Evolutionary conservation across 345 rosid genomes (phyloP).

Genomic region (Stellera chamaejasme): DNA sequence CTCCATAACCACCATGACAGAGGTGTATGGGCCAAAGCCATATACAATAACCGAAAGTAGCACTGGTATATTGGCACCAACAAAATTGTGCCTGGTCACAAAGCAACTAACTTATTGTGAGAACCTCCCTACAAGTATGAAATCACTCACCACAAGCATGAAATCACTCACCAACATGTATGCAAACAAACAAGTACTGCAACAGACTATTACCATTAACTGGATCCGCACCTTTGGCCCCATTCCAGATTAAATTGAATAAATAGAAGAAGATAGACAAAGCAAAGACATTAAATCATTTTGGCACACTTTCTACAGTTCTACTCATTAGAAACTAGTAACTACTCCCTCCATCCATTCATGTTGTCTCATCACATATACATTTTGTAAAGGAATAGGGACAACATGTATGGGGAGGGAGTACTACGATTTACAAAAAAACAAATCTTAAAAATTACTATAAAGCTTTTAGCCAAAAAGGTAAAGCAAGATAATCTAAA

Average conservation of each 20-base stretch:
- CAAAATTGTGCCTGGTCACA: not conserved
- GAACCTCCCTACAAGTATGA: constrained; percentile 3
- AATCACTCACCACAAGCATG: constrained; percentile 9
- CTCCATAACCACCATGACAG: constrained; percentile 64
- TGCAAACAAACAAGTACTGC: not conserved
- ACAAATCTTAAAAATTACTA: too few relatives aligned
- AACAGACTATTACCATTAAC: not conserved
- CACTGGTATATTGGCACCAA: not conserved
- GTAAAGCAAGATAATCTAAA: not conserved
- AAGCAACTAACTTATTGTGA: constrained; percentile 1
- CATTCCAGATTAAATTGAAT: constrained; percentile 1
- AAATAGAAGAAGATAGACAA: not conserved
- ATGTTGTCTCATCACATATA: too few relatives aligned
- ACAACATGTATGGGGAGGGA: too few relatives aligned
- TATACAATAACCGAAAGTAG: constrained; percentile 13
- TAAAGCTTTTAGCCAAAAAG: too few relatives aligned
- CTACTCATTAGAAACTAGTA: too few relatives aligned
- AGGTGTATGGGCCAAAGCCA: constrained; percentile 53
- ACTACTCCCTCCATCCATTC: too few relatives aligned
- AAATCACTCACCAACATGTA: not conserved
- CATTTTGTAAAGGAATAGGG: too few relatives aligned
- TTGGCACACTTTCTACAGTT: not conserved
- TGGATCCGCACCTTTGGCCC: not conserved
- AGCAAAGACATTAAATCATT: not conserved
- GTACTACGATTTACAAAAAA: too few relatives aligned